These are phyloP conservation scores for Trichoderma sp. DNA, from an alignment of 2,329 filamentous ascomycete species.

Conservation along the genomic window DNA sequence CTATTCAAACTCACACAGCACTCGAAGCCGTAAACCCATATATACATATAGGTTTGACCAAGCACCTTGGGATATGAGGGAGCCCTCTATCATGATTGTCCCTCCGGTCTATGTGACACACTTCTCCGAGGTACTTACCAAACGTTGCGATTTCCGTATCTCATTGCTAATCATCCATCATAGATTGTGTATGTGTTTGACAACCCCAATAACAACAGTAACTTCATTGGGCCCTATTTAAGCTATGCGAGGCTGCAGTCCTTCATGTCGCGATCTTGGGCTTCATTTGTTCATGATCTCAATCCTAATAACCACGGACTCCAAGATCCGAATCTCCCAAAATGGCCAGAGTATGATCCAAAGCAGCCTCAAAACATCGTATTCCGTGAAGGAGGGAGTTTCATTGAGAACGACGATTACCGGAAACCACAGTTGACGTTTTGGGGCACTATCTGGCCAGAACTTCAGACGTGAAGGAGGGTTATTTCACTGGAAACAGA, in stretches of 20 bases:
- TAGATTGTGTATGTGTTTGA: slow-evolving; percentile 7
- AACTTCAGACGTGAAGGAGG: neutral
- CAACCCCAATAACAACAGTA: slow-evolving; percentile 5
- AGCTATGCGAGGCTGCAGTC: neutral
- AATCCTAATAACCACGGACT: neutral
- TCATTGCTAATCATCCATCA: neutral
- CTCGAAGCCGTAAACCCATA: neutral
- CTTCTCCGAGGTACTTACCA: neutral
- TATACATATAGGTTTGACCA: neutral
- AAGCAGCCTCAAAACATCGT: neutral
- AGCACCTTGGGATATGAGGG: slow-evolving; percentile 5
- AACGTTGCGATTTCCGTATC: neutral
- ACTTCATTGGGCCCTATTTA: neutral
- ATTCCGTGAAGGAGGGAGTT: neutral
- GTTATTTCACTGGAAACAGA: neutral
- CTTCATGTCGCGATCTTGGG: slow-evolving; percentile 1
- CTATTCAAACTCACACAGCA: neutral
- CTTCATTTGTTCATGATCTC: neutral
- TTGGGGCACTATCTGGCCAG: neutral
- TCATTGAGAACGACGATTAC: neutral
- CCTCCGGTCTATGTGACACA: neutral
- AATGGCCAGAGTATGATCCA: neutral
- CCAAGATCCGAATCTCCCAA: neutral
- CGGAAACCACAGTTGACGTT: neutral
- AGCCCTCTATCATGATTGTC: neutral